Evolutionary conservation across 331 rosid genomes (phyloP), one percentile per base, ranked within the genome.

Genomic region (Malus hybrid): DNA sequence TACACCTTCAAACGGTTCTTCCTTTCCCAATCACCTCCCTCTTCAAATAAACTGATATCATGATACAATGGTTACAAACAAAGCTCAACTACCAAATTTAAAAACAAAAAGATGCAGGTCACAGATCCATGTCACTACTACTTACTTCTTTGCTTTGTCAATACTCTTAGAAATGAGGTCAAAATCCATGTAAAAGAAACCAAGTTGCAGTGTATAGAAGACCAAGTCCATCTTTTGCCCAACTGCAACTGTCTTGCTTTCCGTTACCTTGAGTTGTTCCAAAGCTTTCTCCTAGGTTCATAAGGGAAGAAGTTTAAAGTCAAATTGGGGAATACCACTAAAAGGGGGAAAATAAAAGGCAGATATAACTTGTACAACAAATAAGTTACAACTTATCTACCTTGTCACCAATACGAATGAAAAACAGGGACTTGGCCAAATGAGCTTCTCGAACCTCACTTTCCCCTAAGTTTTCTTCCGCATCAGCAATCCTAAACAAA

Each of bases 361-460:
- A 70, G 50, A 61, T 11, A 53, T 66, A 26, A 72, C 15, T 42
- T 2, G 12, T 48, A 61, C 48, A 42, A 66, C 46, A 48, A 68
- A 29, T 48, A 69, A 42, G 70, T 55, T 44, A 78, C 67, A 46
- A 74, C 15, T 33, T 28, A 71, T 26, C 20, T 79, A 94, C 99
- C 99, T 90, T 90, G 82, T 92, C 97, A 52, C 96, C 96, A 85
- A 92, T 86, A 34, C 92, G 92, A 79, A 95, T 92, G 82, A 89
- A 92, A 79, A 85, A 90, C 84, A 92, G 76, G 71, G 99, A 90
- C 79, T 95, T 95, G 26, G 99, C 99, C 81, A 95, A 72, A 78
- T 95, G 99, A 72, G 99, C 99, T 85, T 95, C 99, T 44, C 99
- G 89, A 46, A 95, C 99, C 88, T 95, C 99, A 85, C 97, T 95